Evolutionary conservation across 2,329 filamentous ascomycete species (phyloP).

Genomic region (Ophiocordyceps australis): DNA sequence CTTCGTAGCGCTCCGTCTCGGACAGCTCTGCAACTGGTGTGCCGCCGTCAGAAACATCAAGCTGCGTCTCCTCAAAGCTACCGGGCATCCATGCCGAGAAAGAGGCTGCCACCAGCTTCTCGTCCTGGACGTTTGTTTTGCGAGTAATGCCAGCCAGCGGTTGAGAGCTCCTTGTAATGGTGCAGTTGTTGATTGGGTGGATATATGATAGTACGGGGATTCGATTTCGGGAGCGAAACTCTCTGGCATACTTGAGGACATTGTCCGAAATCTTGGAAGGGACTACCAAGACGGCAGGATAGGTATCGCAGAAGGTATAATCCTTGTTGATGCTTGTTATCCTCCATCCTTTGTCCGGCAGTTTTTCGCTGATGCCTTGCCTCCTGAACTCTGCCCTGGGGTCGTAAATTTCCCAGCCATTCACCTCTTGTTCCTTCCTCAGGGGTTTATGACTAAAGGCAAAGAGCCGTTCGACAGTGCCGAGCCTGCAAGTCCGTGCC

Average conservation of each 20-base stretch:
- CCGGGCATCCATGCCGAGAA: conserved; percentile 35
- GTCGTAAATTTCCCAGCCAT: conserved; percentile 77
- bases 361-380: conserved; percentile 72
- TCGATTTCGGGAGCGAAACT: conserved; percentile 73
- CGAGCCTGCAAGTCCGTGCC: conserved; percentile 61
- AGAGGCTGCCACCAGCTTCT: conserved; percentile 81
- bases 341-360: conserved; percentile 66
- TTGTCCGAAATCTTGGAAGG: conserved; percentile 90
- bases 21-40: conserved; percentile 28
- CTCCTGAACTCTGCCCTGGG: conserved; percentile 69
- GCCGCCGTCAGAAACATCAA: too few species aligned
- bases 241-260: conserved; percentile 79
- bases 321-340: conserved; percentile 80
- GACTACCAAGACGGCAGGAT: conserved; percentile 70
- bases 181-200: conserved; percentile 93
- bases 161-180: conserved; percentile 88
- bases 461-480: conserved; percentile 73
- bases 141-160: conserved; percentile 72
- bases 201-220: conserved; percentile 86
- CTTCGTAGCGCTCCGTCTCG: conserved; percentile 49
- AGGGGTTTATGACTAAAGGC: conserved; percentile 74
- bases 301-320: conserved; percentile 83
- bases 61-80: conserved; percentile 15
- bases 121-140: conserved; percentile 88
- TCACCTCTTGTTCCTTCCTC: conserved; percentile 51